Evolutionary conservation across 2,329 filamentous ascomycete genomes (phyloP), one percentile per base, ranked within the genome.

Genomic region (Polychaeton citri): DNA sequence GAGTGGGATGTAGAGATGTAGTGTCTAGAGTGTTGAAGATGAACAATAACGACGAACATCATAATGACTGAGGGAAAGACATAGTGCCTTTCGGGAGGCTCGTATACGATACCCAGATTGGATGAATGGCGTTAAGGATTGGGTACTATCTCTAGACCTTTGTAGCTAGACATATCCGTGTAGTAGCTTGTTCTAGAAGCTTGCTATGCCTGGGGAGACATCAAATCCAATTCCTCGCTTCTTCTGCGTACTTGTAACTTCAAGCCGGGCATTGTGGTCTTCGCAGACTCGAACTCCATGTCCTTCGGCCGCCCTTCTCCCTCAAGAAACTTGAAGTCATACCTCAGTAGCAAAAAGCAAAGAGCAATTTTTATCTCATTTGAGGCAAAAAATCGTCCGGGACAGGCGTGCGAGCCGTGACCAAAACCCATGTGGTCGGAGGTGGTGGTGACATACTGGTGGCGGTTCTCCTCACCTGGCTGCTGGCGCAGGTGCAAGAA

Each of bases 341-440:
- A 60, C 36, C 54, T 48, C 18, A 57, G 38, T 26, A 58, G 38
- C 16, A 59, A 34, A 37, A 54, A 45, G 16, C 43, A 47, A n/a
- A 60, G 35, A 2, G 49, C 39, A 18, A 59, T 47, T 38, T 60
- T 59, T 34, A 58, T 46, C 38, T 55, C 51, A 21, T 51, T 51
- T 6, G 43, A 37, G 9, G 53, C 56, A 26, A 60, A 53, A 39
- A 58, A 58, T 9, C 55, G 43, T 2, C 57, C 56, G 7, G 56
- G 55, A 34, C 57, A 57, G 9, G 48, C 50, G 34, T 58, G 50
- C 19, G 44, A 41, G 10, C 57, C 57, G 20, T 47, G 39, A 10
- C 54, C 52, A 39, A 55, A 58, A 0, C 31, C 40, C 21, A 51
- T 35, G 37, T 54, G 44, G 10, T 43, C 38, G 5, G 40, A 19